Base-by-base conservation (phyloP, 148 eudicot species). In the Fallopia convolvulus region DNA sequence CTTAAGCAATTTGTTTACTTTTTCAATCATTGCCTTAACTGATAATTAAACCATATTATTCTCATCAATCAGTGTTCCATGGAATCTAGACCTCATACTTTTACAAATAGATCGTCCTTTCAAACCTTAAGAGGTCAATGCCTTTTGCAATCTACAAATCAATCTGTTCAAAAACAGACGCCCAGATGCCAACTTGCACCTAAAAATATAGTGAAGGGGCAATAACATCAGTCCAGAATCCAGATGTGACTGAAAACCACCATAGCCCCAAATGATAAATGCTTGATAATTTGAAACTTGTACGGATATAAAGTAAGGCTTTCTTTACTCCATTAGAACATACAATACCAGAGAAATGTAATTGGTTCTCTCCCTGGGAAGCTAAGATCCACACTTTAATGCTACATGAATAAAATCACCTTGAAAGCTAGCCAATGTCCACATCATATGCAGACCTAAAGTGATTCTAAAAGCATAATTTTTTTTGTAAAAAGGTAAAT, bases 121-220 rank as follows among this genome's bases (percentile, higher is more conserved):
- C 70, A 63, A 11, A 63, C 32, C 70, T 30, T 36, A 63, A 63
- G 70, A 63, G 70, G 18, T 14, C 32, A 61, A 61, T 61, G 61
- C 61, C 23, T 50, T 50, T 50, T 50, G 18, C 56, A 50, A 50
- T 50, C 18, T 48, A 50, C 56, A 15, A 50, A 50, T 50, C 56
- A 50, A 13, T 15, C 3, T 50, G 20, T 50, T 50, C 2, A 50
- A 50, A 13, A 50, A 15, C 9, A n/a, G 26, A 55, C 0, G 26
- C 61, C 61, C 61, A 5, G 0, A 20, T 20, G n/a, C 50, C 14
- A 48, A 48, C 50, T 53, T 53, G 60, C 60, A 53, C 60, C 60
- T 18, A 18, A 17, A 18, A 53, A n/a, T 53, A 53, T 53, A n/a
- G 60, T 53, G 60, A n/a, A 53, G 9, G 55, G 60, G 60, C 60